Evolutionary conservation across 176 grass and related monocot species (phyloP).

Genomic region (Dendrocalamus sinicus): DNA sequence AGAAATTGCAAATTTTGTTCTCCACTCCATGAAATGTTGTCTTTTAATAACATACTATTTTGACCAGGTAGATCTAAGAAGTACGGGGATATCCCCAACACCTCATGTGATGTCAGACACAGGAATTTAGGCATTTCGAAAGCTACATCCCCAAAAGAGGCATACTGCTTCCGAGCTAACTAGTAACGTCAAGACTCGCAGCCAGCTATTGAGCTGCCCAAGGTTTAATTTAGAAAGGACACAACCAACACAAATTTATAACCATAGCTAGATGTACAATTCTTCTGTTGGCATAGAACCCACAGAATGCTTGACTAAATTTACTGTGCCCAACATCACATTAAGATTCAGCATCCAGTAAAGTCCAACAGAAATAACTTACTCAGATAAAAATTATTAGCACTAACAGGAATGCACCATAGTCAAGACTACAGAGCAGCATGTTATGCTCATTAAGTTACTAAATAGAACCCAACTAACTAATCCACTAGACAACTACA

Average conservation of each 20-base stretch:
- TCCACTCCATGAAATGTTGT: too few species aligned
- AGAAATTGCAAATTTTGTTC: too few species aligned
- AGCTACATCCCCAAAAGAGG: too few species aligned
- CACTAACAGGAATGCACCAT: not conserved
- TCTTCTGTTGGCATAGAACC: not conserved
- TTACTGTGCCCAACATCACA: not conserved
- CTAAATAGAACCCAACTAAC: not conserved
- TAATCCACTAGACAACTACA: not conserved
- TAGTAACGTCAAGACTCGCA: too few species aligned
- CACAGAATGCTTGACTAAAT: not conserved
- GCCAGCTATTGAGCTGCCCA: too few species aligned
- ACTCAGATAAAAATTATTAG: not conserved
- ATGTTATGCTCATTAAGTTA: not conserved
- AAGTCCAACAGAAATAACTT: not conserved
- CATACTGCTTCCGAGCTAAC: too few species aligned
- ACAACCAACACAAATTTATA: not conserved
- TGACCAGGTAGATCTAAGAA: too few species aligned
- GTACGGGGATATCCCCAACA: too few species aligned
- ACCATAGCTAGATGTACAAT: not conserved
- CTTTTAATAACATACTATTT: too few species aligned
- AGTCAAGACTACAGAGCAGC: not conserved
- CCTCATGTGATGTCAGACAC: too few species aligned
- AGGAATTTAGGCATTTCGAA: too few species aligned
- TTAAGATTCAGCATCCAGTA: not conserved
- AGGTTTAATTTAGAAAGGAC: not conserved